These are phyloP conservation scores for Cardiospermum halicacabum DNA, from an alignment of 345 rosid species.

Conservation along the genomic window DNA sequence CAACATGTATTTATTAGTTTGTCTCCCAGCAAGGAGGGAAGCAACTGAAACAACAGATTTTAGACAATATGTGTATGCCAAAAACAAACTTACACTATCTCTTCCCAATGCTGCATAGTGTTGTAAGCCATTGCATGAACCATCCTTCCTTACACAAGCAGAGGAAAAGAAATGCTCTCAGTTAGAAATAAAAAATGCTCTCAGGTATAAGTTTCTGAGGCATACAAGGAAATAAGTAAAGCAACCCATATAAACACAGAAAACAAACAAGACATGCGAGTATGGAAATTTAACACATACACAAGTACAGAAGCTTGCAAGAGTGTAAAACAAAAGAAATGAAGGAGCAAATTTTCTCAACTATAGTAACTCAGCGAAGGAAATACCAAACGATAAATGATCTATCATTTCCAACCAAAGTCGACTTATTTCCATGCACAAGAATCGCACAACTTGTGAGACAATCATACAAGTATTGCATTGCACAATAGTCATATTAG, in stretches of 20 bases:
- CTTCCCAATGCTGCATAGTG: constrained; percentile 99
- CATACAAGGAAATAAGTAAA: constrained; percentile 5
- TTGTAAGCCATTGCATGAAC: constrained; percentile 97
- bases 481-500: no score
- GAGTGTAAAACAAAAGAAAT: not conserved
- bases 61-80: constrained; percentile 5
- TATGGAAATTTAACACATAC: not conserved
- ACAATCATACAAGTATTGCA: no score
- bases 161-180: not conserved
- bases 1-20: not conserved
- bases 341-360: not conserved
- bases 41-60: not conserved
- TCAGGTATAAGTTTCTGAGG: constrained; percentile 2
- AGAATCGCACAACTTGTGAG: no score
- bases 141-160: constrained; percentile 51
- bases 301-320: not conserved
- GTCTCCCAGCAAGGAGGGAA: not conserved
- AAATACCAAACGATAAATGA: not conserved
- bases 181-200: not conserved
- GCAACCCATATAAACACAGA: not conserved
- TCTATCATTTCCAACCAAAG: not conserved
- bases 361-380: not conserved
- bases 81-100: constrained; percentile 60
- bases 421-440: not conserved
- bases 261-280: not conserved